phyloP scores from a whole-genome alignment of 2,329 filamentous ascomycete species.

The Sclerotinia borealis region DNA sequence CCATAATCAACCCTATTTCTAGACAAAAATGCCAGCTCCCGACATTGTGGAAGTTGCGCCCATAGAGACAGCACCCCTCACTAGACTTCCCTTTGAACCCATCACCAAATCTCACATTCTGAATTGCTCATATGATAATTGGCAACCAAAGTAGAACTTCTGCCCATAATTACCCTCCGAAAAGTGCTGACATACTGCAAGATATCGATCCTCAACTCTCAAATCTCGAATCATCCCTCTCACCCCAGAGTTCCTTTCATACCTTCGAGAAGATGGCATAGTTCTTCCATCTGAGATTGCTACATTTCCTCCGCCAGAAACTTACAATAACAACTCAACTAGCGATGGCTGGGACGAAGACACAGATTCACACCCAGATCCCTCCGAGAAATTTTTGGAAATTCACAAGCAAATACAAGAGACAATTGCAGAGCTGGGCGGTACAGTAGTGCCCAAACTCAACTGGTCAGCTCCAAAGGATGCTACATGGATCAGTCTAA shows the following conservation, averaged over 20 bases:
- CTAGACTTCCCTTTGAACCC: constrained; percentile 66
- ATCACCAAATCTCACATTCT: constrained; percentile 82
- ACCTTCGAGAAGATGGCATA: constrained; percentile 89
- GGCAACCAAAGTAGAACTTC: constrained; percentile 65
- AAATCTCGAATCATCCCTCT: constrained; percentile 82
- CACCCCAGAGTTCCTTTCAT: constrained; percentile 68
- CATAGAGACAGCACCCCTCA: constrained; percentile 25
- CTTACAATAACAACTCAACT: constrained; percentile 38
- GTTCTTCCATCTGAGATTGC: constrained; percentile 63
- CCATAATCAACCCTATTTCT: background rate
- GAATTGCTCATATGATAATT: constrained; percentile 89
- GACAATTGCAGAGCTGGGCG: constrained; percentile 75
- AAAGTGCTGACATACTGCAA: constrained; percentile 31
- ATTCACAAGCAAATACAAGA: constrained; percentile 71
- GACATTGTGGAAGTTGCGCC: constrained; percentile 13
- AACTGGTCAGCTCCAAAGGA: constrained; percentile 98
- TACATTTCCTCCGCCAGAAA: constrained; percentile 22
- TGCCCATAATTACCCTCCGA: no score
- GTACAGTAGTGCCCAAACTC: constrained; percentile 82
- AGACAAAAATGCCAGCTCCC: constrained; percentile 27
- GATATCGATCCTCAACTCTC: constrained; percentile 73
- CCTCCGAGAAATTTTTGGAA: constrained; percentile 48
- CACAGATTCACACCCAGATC: constrained; percentile 25
- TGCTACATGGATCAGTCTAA: constrained; percentile 79
- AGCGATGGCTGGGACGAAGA: constrained; percentile 50